Percentiles rank a stretch among this genome's conserved stretches.
Evolutionary conservation across 106 monocot species (phyloP).

Genomic region (Ottelia alismoides): DNA sequence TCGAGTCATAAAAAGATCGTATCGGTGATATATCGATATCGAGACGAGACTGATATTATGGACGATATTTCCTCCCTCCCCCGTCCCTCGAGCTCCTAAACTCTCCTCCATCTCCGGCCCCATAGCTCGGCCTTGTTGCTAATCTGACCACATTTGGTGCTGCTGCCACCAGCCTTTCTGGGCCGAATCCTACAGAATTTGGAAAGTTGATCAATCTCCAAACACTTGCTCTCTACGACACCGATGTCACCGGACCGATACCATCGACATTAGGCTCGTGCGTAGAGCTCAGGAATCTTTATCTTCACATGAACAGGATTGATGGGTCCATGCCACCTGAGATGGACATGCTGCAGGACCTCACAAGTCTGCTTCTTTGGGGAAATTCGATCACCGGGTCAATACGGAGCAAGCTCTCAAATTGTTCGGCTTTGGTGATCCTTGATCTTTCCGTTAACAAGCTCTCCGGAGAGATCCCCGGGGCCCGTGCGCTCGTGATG

Average conservation of each 20-base stretch:
- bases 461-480: constrained; percentile 58
- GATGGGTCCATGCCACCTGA: constrained; percentile 46
- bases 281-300: constrained; percentile 62
- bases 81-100: constrained; percentile 36
- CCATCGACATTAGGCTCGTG: constrained; percentile 48
- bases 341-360: constrained; percentile 68
- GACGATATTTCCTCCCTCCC: too few relatives aligned
- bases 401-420: constrained; percentile 58
- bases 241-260: constrained; percentile 59
- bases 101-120: too few relatives aligned
- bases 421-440: constrained; percentile 65
- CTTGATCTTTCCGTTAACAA: constrained; percentile 75
- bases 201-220: constrained; percentile 67
- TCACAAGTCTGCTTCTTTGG: constrained; percentile 87
- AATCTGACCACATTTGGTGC: constrained; percentile 87
- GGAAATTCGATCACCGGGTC: constrained; percentile 53
- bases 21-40: too few relatives aligned
- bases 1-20: too few relatives aligned
- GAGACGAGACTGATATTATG: too few relatives aligned
- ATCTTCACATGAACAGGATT: constrained; percentile 85
- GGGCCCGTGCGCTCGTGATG: constrained; percentile 44
- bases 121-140: constrained; percentile 49
- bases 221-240: constrained; percentile 74
- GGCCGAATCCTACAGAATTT: constrained; percentile 48
- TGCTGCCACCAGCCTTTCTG: constrained; percentile 71